Evolutionary conservation across 2,329 filamentous ascomycete genomes (phyloP).

Genomic region (Venturia carpophila): DNA sequence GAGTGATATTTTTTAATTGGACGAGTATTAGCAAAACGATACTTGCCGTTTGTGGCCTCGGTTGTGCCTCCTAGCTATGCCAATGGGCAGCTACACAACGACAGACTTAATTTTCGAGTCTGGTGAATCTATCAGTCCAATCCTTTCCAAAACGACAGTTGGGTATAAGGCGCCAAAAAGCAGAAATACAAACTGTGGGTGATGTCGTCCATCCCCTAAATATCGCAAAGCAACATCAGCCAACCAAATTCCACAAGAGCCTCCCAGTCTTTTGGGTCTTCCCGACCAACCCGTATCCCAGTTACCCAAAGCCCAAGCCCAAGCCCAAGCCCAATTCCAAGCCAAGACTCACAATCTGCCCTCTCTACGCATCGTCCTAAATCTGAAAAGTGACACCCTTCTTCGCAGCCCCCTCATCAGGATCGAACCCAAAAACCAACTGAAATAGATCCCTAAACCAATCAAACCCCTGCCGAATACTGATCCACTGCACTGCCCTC

Average conservation of each 20-base stretch:
- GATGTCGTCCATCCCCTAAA: not conserved
- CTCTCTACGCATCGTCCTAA: not conserved
- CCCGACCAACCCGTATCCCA: not conserved
- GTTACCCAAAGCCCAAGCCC: not conserved
- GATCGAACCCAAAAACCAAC: slow-evolving; percentile 74
- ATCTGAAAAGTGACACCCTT: slow-evolving; percentile 43
- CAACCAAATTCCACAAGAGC: not conserved
- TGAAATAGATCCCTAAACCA: slow-evolving; percentile 78
- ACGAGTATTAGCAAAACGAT: not conserved
- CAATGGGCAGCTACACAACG: not conserved
- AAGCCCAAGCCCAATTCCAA: not conserved
- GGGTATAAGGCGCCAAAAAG: slow-evolving; percentile 8
- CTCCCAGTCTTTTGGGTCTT: not conserved
- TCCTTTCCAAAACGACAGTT: slow-evolving; percentile 11
- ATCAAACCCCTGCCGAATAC: slow-evolving; percentile 60
- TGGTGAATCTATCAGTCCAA: not conserved
- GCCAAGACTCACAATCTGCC: not conserved
- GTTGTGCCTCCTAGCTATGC: not conserved
- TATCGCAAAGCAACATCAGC: not conserved
- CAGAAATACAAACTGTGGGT: slow-evolving; percentile 9
- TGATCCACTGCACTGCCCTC: slow-evolving; percentile 70
- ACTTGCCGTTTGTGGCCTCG: not conserved
- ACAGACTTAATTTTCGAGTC: not conserved
- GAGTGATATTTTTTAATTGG: not conserved
- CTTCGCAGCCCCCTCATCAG: slow-evolving; percentile 66